phyloP scores from a whole-genome alignment of 1,284 basidiomycete genomes.

The Sanghuangporus sanghuang region DNA sequence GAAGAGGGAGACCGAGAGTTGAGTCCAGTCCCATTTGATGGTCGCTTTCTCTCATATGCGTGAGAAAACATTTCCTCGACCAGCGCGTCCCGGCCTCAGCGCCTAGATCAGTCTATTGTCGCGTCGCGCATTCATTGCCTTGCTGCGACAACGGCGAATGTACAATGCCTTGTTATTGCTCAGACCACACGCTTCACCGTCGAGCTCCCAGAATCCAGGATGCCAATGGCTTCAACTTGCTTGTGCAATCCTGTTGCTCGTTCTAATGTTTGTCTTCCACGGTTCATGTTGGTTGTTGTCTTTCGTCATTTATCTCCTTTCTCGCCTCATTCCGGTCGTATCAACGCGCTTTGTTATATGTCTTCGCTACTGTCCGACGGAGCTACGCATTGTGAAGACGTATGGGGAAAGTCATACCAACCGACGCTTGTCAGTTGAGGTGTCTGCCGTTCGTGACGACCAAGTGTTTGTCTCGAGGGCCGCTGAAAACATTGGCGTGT shows the following conservation, averaged over 20 bases:
- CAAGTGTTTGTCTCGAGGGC: neutral
- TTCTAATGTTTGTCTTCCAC: neutral
- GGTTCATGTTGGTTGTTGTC: neutral
- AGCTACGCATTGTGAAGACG: neutral
- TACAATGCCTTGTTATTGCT: too few relatives aligned
- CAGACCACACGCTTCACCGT: too few relatives aligned
- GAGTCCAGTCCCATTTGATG: neutral
- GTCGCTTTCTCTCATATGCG: neutral
- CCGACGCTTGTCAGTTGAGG: neutral
- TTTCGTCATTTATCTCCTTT: neutral
- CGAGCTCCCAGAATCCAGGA: too few relatives aligned
- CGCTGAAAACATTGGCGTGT: neutral
- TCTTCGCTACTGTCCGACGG: neutral
- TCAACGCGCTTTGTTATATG: neutral
- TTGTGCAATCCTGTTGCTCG: neutral
- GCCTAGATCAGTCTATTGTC: neutral
- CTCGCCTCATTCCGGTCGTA: neutral
- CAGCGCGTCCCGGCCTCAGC: neutral
- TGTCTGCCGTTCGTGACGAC: neutral
- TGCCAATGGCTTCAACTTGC: neutral
- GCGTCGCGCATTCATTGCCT: too few relatives aligned
- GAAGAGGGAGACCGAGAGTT: neutral
- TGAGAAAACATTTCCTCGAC: neutral
- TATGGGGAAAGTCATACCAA: neutral
- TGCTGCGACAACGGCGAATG: neutral